phyloP scores from a whole-genome alignment of 208 protist genomes.

The Tritrichomonas foetus region DNA sequence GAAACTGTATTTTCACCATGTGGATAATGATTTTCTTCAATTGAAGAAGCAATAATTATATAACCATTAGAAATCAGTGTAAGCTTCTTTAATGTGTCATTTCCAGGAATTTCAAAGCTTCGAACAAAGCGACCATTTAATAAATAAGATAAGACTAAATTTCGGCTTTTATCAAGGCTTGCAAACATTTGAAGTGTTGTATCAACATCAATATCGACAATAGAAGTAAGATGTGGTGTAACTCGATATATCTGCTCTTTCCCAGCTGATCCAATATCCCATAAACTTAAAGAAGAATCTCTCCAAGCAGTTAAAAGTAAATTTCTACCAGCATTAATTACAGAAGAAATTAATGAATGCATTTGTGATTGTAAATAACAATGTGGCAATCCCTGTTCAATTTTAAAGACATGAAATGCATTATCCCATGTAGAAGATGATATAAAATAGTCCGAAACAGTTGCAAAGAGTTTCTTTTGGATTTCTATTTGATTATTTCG shows the following conservation, averaged over 20 bases:
- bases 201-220: neutral
- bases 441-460: neutral
- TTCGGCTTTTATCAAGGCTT: neutral
- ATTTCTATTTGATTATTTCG: too few species aligned
- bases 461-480: too few species aligned
- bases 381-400: neutral
- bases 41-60: neutral
- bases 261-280: neutral
- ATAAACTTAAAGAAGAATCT: slow-evolving; percentile 4
- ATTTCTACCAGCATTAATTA: neutral
- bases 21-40: too few species aligned
- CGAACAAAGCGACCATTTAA: neutral
- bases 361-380: neutral
- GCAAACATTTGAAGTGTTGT: neutral
- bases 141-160: neutral
- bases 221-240: neutral
- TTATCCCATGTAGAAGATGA: neutral
- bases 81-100: neutral
- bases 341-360: neutral
- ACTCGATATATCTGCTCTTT: neutral
- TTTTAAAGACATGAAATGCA: neutral
- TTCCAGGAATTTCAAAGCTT: neutral
- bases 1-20: neutral
- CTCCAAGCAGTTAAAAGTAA: neutral
- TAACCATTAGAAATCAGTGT: neutral